Percentiles rank a stretch among this genome's conserved stretches.
phyloP scores from a whole-genome alignment of 2,329 filamentous ascomycete species.

The Simplicillium aogashimaense region DNA sequence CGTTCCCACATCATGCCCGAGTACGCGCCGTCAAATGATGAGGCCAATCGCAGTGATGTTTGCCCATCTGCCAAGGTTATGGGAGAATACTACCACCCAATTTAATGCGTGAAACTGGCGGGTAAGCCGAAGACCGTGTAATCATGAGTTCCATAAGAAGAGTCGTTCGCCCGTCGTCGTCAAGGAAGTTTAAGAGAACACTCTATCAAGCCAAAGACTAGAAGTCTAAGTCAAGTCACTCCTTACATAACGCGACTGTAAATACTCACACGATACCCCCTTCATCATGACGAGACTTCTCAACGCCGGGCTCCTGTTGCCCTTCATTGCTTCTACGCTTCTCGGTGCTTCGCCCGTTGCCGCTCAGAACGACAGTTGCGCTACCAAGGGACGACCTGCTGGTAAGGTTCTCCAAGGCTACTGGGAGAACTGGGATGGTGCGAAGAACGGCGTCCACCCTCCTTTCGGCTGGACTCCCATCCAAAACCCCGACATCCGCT shows the following conservation, averaged over 20 bases:
- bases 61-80: slow-evolving; percentile 2
- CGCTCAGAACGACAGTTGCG: slow-evolving; percentile 14
- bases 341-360: slow-evolving; percentile 5
- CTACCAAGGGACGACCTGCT: slow-evolving; percentile 19
- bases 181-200: not conserved
- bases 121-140: not conserved
- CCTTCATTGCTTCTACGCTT: slow-evolving; percentile 7
- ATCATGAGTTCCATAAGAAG: not conserved
- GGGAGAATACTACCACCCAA: slow-evolving; percentile 1
- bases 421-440: slow-evolving; percentile 26
- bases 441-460: slow-evolving; percentile 21
- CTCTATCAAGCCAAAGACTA: not conserved
- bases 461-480: slow-evolving; percentile 22
- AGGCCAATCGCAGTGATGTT: not conserved
- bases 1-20: not conserved
- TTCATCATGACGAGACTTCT: slow-evolving; percentile 9
- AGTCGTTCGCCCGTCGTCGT: not conserved
- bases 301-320: slow-evolving; percentile 8
- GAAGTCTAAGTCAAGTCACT: not conserved
- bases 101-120: not conserved
- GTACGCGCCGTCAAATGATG: not conserved
- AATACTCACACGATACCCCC: not conserved
- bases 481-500: slow-evolving; percentile 14
- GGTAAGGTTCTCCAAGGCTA: slow-evolving; percentile 24
- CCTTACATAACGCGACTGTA: not conserved